Evolutionary conservation across 768 basidiomycete species (phyloP), one percentile per base, ranked within the genome.

Genomic region (Xerocomellus chrysenteron): DNA sequence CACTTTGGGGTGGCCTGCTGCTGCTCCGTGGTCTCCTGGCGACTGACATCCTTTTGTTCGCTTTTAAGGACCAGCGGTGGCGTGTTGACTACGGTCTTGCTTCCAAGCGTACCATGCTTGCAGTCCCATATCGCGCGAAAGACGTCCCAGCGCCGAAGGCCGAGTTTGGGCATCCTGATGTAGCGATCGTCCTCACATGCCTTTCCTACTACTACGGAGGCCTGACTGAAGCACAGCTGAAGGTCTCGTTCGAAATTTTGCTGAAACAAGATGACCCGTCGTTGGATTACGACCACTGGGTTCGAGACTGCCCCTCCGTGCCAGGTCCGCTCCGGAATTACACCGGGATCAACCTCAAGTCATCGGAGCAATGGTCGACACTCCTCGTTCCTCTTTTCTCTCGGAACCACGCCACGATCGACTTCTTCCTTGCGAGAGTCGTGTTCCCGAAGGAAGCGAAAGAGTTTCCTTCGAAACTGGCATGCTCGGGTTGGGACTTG

Each of bases 111-210:
- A 74, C 80, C 1, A 65, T 78, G 58, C 72, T 82, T 1, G 80
- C 81, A 1, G 80, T 83, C 0, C 82, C 82, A 0, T 83, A 80
- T 52, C 70, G 76, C n/a, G 82, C 81, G 0, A 83, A 81, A 58
- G 82, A 83, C 47, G 67, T 75, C 6, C 81, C 82, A 0, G 68
- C 78, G 14, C 56, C 67, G 13, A 68, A 75, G 28, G 74, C 81
- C 39, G 80, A 83, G 47, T 83, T 83, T 47, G 79, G 78, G 6
- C 82, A 83, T 58, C 82, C 81, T 0, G 82, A 83, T 24, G 69
- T 81, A 5, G 72, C 74, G 1, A 67, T 82, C 49, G 53, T 68
- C 13, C 65, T 82, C 50, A 82, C 81, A 0, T 82, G 75, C 50
- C 64, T 82, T 8, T 30, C 30, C 9, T 30, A 30, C 30, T 30